Conservation (phyloP, 2,329 filamentous ascomycete species). For the Nemania sp. region DNA sequence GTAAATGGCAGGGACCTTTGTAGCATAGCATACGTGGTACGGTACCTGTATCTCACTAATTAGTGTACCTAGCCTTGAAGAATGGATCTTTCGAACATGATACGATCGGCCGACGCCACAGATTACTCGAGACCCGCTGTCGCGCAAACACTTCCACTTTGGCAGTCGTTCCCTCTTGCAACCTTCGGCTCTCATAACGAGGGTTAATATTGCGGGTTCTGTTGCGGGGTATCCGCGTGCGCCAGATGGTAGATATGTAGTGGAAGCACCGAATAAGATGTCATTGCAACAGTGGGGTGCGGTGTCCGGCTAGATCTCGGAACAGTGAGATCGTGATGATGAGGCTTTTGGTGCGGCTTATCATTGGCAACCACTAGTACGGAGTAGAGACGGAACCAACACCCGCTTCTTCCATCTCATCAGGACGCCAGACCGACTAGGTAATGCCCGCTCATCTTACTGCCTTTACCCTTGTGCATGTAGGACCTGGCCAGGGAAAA, state of each 20-base stretch:
- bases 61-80: too few species aligned
- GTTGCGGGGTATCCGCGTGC: constrained; percentile 10
- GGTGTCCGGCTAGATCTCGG: constrained; percentile 1
- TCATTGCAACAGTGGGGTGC: background rate
- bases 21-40: too few species aligned
- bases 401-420: background rate
- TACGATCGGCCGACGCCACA: constrained; percentile 12
- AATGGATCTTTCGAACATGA: too few species aligned
- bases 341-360: constrained; percentile 8
- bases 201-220: too few species aligned
- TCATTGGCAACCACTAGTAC: background rate
- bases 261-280: too few species aligned
- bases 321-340: background rate
- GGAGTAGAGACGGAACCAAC: background rate
- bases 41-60: too few species aligned
- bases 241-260: too few species aligned
- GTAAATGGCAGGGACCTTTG: too few species aligned
- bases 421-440: background rate
- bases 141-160: constrained; percentile 12
- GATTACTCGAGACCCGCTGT: background rate
- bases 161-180: too few species aligned
- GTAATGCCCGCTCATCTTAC: background rate
- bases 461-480: constrained; percentile 1
- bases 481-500: too few species aligned
- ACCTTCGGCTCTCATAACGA: too few species aligned